A percentile compares a stretch with the other conserved stretches of the same genome.
Conservation (phyloP, 1,139 yeast species). For the Saccharomycopsis hybrid region DNA sequence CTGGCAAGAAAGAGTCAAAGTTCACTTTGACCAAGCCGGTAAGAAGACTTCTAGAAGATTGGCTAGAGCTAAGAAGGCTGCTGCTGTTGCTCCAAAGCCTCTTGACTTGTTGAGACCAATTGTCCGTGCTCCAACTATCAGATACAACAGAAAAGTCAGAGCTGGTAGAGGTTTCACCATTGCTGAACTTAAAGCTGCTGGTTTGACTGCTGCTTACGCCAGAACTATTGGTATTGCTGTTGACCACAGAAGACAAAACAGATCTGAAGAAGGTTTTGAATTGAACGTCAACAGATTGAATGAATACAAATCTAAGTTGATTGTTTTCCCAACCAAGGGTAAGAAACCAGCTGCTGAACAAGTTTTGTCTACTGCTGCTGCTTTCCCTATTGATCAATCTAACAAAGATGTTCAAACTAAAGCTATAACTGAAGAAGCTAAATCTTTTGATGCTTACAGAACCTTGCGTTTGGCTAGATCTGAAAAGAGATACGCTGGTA, state of each 20-base stretch:
- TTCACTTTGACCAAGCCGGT: conserved; percentile 99
- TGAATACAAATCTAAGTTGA: conserved; percentile 94
- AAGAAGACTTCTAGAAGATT: conserved; percentile 96
- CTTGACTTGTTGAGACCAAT: conserved; percentile 94
- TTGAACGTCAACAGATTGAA: conserved; percentile 92
- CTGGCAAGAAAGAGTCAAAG: conserved; percentile 99
- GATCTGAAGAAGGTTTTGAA: conserved; percentile 92
- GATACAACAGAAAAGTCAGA: conserved; percentile 99
- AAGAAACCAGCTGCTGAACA: conserved; percentile 73
- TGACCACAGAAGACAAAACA: conserved; percentile 99
- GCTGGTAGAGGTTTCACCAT: conserved; percentile 99
- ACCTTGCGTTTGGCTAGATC: conserved; percentile 95
- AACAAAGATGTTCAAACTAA: conserved; percentile 71
- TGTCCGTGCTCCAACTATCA: conserved; percentile 97
- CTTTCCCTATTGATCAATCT: conserved; percentile 90
- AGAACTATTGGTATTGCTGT: conserved; percentile 98
- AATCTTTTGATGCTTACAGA: conserved; percentile 65
- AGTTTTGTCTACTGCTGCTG: conserved; percentile 63
- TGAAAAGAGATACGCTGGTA: conserved; percentile 89
- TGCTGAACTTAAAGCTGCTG: conserved; percentile 98
- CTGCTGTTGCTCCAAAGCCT: conserved; percentile 96
- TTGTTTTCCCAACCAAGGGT: conserved; percentile 89
- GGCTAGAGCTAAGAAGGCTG: conserved; percentile 92
- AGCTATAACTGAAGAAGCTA: conserved; percentile 86
- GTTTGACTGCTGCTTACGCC: conserved; percentile 91